Base-by-base conservation (phyloP, 331 rosid genomes). In the Rhamnella rubrinervis region DNA sequence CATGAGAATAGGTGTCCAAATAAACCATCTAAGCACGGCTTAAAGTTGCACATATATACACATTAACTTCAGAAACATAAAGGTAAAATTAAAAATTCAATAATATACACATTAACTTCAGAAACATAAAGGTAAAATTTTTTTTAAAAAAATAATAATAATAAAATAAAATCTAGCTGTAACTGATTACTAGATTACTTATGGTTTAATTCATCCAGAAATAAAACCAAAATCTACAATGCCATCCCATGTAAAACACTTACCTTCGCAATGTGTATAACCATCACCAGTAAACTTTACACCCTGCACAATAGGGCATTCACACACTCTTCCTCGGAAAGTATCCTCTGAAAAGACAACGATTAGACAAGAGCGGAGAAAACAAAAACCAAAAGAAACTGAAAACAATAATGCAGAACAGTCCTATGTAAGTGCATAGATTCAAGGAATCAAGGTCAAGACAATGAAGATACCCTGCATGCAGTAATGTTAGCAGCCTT, bases 241-340 rank as follows among this genome's bases (percentile, higher is more conserved):
- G 17, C 10, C 18, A 65, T 19, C 31, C 16, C 25, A 6, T 47
- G 47, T 69, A 59, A 66, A 71, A 26, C 63, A 68, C 14, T 67
- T 87, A 91, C 99, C 96, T 89, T 91, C 82, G 74, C 99, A 95
- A 78, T 73, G 96, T 40, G 93, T 89, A 71, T 91, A 95, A 66
- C 96, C 99, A 72, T 91, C 96, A 52, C 99, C 99, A 59, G 76
- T 52, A 80, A 91, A 91, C 76, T 87, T 91, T 11, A 91, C 90
- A 26, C 88, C 88, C 75, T 85, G 84, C 64, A 91, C 99, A 75
- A 81, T 66, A 65, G 96, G 99, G 83, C 99, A 95, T 82, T 91
- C 96, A 38, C 99, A 95, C 46, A 89, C 93, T 89, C 99, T 85
- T 78, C 99, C 99, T 6, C 97, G 89, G 75, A 91, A 95, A 35